Conservation (phyloP, 2,329 filamentous ascomycete species). For the Helotiales sp. region DNA sequence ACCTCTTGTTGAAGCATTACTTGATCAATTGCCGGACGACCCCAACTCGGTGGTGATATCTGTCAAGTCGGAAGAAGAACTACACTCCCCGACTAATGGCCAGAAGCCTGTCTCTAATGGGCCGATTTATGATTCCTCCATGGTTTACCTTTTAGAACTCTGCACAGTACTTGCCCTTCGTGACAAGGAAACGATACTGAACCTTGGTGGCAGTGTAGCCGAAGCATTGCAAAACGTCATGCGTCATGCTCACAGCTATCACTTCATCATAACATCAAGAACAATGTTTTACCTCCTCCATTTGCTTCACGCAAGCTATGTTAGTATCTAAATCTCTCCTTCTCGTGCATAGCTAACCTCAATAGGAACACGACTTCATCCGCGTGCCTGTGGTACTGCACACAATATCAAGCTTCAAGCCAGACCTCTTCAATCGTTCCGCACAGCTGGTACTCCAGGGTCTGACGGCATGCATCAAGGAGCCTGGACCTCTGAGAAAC, state of each 20-base stretch:
- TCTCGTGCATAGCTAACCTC: slow-evolving; percentile 29
- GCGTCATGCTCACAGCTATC: slow-evolving; percentile 74
- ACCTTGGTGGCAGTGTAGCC: slow-evolving; percentile 76
- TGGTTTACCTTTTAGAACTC: slow-evolving; percentile 90
- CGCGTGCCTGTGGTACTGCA: slow-evolving; percentile 90
- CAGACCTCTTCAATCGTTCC: slow-evolving; percentile 73
- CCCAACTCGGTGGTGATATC: slow-evolving; percentile 78
- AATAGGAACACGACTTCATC: slow-evolving; percentile 82
- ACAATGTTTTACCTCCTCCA: slow-evolving; percentile 84
- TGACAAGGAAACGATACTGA: slow-evolving; percentile 69
- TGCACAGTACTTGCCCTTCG: slow-evolving; percentile 79
- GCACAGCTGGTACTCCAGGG: slow-evolving; percentile 77
- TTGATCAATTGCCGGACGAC: slow-evolving; percentile 86
- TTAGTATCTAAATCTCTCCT: slow-evolving; percentile 46
- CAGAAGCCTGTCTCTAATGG: slow-evolving; percentile 55
- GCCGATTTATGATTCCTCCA: slow-evolving; percentile 77
- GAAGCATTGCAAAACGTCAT: slow-evolving; percentile 80
- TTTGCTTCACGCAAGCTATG: slow-evolving; percentile 80
- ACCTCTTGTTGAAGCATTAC: slow-evolving; percentile 68
- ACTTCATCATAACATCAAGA: slow-evolving; percentile 80
- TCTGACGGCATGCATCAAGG: slow-evolving; percentile 75
- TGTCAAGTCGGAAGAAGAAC: slow-evolving; percentile 81
- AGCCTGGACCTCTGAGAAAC: slow-evolving; percentile 75
- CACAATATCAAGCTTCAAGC: slow-evolving; percentile 83
- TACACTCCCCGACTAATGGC: slow-evolving; percentile 60